Evolutionary conservation across 495 filamentous ascomycete species (phyloP), one percentile per base, ranked within the genome.

Genomic region (Xylaria scruposa): DNA sequence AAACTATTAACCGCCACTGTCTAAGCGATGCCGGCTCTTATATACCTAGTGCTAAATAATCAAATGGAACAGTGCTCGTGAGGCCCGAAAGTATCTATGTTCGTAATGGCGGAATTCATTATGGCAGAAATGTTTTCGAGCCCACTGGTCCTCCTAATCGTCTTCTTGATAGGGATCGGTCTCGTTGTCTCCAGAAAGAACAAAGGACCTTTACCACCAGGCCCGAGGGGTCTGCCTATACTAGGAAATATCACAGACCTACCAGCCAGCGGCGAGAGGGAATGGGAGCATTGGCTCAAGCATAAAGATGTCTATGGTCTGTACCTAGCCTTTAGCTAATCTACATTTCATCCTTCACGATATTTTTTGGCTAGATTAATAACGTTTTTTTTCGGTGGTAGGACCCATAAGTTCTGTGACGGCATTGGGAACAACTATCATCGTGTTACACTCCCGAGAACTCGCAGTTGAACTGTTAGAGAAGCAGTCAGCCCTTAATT

Each of bases 341-440:
- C n/a, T 15, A 33, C 19, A 54, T 42, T n/a, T 26, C 24, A 21
- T 54, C 51, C 31, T 10, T 17, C 19, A 21, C 7, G 47, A 51
- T 24, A 21, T 51, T 51, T 10, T 10, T 51, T 51, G 47, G 19
- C n/a, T 10, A 26, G 2, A 36, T 33, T 44, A 54, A 46, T 67
- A 29, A 67, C 64, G n/a, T n/a, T 67, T 15, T 15, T n/a, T 53
- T 38, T 67, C 10, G 51, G 59, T 64, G n/a, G 36, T 61, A 74
- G 75, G 85, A 4, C 82, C 84, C 0, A 83, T 88, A 36, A 88
- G 85, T 71, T 87, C 84, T 3, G 65, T 88, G 3, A 85, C 76
- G 1, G 76, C 84, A 13, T 40, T 86, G 13, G 83, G 83, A 17
- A 78, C 79, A 67, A 82, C 78, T 1, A 74, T 86, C 4, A 72